Base-by-base conservation (phyloP, 2,329 filamentous ascomycete species). In the Bertia moriformis region DNA sequence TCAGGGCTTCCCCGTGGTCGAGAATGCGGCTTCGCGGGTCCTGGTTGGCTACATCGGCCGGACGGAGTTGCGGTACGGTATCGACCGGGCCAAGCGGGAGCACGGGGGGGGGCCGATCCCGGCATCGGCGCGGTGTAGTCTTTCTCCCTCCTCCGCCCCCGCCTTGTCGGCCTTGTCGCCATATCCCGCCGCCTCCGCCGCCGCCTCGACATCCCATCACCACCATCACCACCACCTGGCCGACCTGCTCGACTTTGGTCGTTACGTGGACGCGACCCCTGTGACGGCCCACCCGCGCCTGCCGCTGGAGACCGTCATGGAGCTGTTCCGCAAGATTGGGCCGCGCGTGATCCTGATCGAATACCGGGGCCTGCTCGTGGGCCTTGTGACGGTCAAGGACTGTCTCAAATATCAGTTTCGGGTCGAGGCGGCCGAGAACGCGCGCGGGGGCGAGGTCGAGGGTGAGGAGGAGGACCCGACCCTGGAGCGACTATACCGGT, bases 331-430 rank as follows among this genome's bases (percentile, higher is more conserved):
- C 57, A 98, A 96, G 63, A 93, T 98, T 55, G 91, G 91, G 0
- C 91, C 89, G 0, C 75, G 91, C 1, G 87, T 95, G 4, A 89
- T 98, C 38, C 69, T 98, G 3, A 81, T 95, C 29, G 91, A 98
- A 57, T 82, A 94, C 53, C 82, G 84, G 42, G 91, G 91, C 13
- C 74, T 75, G 38, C 69, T 98, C 2, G 74, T 73, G 0, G 91
- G 91, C 0, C 68, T 98, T 0, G 84, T 98, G 1, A 98, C 91
- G 0, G 83, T 95, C 44, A 98, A 98, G 57, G 91, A 98, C 56
- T 96, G 91, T 48, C 64, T 98, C 41, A 93, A 91, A 56, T 96
- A 93, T 52, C 89, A 98, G 58, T 94, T 96, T 71, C 93, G 91
- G 63, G 85, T 83, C 1, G 91, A 98, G 58, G 84, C 84, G 5